Percentiles rank a stretch among this genome's conserved stretches.
These are phyloP conservation scores for Penicillium longicatenatum DNA, from an alignment of 495 filamentous ascomycete genomes.

Conservation along the genomic window DNA sequence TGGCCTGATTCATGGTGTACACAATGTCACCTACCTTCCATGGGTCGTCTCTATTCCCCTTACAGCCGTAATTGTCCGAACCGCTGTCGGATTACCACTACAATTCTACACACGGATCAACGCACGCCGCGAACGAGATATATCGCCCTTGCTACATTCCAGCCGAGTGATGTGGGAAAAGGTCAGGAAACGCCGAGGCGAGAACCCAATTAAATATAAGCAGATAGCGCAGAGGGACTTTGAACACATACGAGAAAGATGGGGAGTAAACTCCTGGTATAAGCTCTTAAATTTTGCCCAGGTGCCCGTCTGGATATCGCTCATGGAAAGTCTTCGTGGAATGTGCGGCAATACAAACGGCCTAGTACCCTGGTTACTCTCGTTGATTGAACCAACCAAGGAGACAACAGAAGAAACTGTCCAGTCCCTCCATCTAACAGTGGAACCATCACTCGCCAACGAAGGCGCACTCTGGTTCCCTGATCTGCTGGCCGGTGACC, in stretches of 20 bases:
- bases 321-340: conserved; percentile 66
- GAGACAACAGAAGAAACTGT: conserved; percentile 3
- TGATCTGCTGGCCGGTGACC: conserved; percentile 71
- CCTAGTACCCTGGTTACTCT: conserved; percentile 47
- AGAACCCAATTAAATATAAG: not conserved
- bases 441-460: conserved; percentile 58
- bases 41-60: conserved; percentile 75
- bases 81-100: conserved; percentile 59
- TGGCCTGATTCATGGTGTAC: conserved; percentile 59
- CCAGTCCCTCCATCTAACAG: conserved; percentile 22
- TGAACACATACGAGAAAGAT: conserved; percentile 30
- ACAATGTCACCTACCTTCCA: conserved; percentile 59
- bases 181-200: not conserved
- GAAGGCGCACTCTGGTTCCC: conserved; percentile 84
- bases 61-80: conserved; percentile 63
- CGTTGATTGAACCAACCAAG: conserved; percentile 13
- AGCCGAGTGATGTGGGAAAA: conserved; percentile 1
- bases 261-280: conserved; percentile 51
- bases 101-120: conserved; percentile 51
- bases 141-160: conserved; percentile 45
- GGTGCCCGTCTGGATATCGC: conserved; percentile 67
- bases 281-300: conserved; percentile 48
- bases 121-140: conserved; percentile 42
- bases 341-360: conserved; percentile 62
- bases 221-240: too few relatives aligned